Conservation (phyloP, 805 yeast genomes). For the Hanseniaspora nectarophila region DNA sequence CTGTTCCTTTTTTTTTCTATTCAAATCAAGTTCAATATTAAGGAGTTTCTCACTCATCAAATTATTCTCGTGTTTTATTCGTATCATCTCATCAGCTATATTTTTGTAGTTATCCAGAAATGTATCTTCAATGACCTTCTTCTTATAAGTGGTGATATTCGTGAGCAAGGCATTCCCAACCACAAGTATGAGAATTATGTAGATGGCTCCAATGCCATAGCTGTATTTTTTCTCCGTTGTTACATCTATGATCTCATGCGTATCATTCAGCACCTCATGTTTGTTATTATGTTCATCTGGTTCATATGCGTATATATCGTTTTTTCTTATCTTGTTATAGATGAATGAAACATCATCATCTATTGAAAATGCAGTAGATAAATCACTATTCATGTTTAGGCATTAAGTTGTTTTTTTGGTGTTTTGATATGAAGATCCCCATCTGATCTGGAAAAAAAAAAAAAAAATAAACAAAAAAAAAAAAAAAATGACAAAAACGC, state of each 20-base stretch:
- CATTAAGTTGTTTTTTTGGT: too few relatives aligned
- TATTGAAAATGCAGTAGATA: conserved; percentile 5
- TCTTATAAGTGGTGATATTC: background rate
- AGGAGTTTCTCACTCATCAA: background rate
- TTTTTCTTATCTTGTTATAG: background rate
- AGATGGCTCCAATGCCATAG: conserved; percentile 2
- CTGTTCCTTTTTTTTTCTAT: background rate
- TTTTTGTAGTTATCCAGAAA: background rate
- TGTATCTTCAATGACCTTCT: background rate
- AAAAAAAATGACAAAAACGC: background rate
- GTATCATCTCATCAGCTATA: background rate
- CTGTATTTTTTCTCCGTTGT: conserved; percentile 8
- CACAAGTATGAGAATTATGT: background rate
- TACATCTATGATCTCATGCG: conserved; percentile 1
- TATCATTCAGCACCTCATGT: background rate
- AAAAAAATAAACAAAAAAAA: background rate
- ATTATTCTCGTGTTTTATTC: background rate
- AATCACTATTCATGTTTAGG: background rate
- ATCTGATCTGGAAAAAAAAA: background rate
- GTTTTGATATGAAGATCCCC: background rate
- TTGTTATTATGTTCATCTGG: background rate
- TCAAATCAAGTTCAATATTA: background rate
- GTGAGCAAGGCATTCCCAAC: background rate
- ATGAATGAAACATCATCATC: conserved; percentile 1
- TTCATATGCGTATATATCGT: background rate